Conservation (phyloP, 75 land plant genomes). For the Adiantum capillusveneris region DNA sequence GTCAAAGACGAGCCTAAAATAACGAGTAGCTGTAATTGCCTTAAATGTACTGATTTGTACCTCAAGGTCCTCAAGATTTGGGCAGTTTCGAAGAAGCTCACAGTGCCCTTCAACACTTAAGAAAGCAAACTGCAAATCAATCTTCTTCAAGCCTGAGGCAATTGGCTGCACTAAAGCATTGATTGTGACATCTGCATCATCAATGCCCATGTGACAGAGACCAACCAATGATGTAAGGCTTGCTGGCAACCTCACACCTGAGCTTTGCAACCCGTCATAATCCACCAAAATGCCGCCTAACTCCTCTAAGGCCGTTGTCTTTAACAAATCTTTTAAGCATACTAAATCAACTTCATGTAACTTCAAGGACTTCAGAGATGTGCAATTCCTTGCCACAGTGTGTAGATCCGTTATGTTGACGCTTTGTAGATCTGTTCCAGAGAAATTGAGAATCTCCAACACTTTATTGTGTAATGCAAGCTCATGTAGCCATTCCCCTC, state of each 20-base stretch:
- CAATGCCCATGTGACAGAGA: conserved; percentile 34
- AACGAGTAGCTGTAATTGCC: too few relatives aligned
- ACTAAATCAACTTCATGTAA: neutral
- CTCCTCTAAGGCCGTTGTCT: neutral
- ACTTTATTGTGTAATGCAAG: too few relatives aligned
- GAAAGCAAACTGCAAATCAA: conserved; percentile 30
- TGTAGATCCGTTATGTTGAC: too few relatives aligned
- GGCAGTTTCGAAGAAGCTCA: conserved; percentile 18
- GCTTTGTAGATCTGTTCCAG: too few relatives aligned
- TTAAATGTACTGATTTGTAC: too few relatives aligned
- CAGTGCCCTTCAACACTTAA: conserved; percentile 19
- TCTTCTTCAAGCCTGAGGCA: conserved; percentile 17
- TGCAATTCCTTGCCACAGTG: too few relatives aligned
- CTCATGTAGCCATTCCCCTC: too few relatives aligned
- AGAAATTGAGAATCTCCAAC: too few relatives aligned
- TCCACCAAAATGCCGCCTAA: neutral
- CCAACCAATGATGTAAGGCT: conserved; percentile 50
- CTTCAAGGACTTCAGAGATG: neutral
- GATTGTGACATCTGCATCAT: conserved; percentile 39
- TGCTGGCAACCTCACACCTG: conserved; percentile 46
- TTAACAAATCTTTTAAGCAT: neutral
- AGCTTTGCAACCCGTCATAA: too few relatives aligned
- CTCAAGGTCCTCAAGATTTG: conserved; percentile 24
- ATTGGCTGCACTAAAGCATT: conserved; percentile 18
- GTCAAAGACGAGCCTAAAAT: too few relatives aligned